Evolutionary conservation across 768 basidiomycete species (phyloP), one percentile per base, ranked within the genome.

Genomic region (Lanmaoa rubissima): DNA sequence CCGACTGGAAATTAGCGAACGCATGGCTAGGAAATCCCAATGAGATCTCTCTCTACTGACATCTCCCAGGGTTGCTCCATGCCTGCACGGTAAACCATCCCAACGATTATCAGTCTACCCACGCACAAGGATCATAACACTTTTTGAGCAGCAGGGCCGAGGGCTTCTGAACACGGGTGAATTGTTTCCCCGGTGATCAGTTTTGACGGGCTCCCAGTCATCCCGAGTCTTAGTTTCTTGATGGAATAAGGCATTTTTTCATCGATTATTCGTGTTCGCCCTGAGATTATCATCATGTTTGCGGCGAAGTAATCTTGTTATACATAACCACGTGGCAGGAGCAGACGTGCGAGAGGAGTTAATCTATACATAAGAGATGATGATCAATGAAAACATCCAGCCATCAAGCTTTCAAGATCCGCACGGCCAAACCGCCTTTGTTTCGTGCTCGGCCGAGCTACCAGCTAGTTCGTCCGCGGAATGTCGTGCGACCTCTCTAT

Each of bases 1-100:
- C 45, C 28, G 11, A 36, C 26, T 45, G 31, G 35, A 49, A 32
- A 9, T 47, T 28, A 21, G 40, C 13, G 31, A 53, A 46, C 39
- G 17, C 36, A 44, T 54, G 48, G 32, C 17, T n/a, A 36, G 17
- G 46, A 16, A 24, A 41, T 42, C 13, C 13, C 41, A 16, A n/a
- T 24, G 28, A 32, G 19, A 5, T 24, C 24, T 53, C 49, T 31
- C 31, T 28, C 42, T 38, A n/a, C 24, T 14, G 41, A 54, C n/a
- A 28, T 39, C 59, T 65, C 63, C 48, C 60, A 55, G 51, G 43
- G 55, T 17, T 31, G 21, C 28, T 35, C 35, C 47, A 34, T 43
- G 26, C 1, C 9, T 51, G 49, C 26, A 53, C 42, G 24, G 38
- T 16, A 24, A 46, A 42, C 16, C 34, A 24, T 28, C 21, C 26